Evolutionary conservation across 1,139 yeast genomes (phyloP), one percentile per base, ranked within the genome.

Genomic region (Geotrichum australiense): DNA sequence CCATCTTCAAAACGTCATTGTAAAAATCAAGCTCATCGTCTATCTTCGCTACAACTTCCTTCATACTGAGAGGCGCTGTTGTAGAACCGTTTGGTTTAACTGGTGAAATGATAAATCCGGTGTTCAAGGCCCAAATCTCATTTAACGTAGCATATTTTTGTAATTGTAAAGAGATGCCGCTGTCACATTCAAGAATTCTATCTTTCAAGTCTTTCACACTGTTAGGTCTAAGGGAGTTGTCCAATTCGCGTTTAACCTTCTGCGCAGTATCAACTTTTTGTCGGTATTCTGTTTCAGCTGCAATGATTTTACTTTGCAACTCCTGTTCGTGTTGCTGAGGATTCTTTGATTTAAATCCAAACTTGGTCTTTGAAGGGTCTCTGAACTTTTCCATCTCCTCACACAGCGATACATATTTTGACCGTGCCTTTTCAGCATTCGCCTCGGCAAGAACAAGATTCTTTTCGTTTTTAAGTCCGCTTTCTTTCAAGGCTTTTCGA

Each of bases 281-380:
- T 57, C 79, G 79, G 64, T 85, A 91, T 49, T 91, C 98, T 44
- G 75, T 73, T 58, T 91, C 96, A 0, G 96, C 93, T 38, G 69
- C 63, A 52, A 82, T 87, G 32, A 91, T 85, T 58, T 91, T 87
- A 42, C 80, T 65, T 49, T 76, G 78, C 22, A 89, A 67, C 41
- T 89, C 96, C 56, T 89, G 97, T 57, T 91, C 97, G 60, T 87
- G 95, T 62, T 89, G 96, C 42, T 81, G 83, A 0, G 94, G 78
- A 53, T 80, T 82, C 42, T 85, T 78, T 32, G 80, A 77, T 22
- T 89, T 80, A 53, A 89, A 80, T 15, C 80, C 76, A 21, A 64
- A 59, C 57, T 85, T 85, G 43, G 74, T 73, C 61, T 82, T 84
- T 45, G 81, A 72, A 19, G 94, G 95, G 57, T 89, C 97, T 54